Evolutionary conservation across 345 rosid genomes (phyloP).

Genomic region (Gossypium stocksii): DNA sequence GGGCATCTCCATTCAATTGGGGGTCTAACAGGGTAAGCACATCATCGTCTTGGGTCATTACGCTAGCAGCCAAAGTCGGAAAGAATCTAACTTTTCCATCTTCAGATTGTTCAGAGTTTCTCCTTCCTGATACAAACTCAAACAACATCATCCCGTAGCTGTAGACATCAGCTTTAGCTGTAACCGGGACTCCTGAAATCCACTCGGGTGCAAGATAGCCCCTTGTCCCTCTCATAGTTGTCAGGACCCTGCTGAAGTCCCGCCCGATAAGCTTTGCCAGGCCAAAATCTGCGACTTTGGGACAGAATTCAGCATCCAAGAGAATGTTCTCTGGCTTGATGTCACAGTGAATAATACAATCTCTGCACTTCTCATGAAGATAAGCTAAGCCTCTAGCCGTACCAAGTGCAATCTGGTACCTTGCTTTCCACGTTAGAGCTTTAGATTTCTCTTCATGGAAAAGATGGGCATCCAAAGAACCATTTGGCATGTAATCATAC

Average conservation of each 20-base stretch:
- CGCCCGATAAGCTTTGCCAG: slow-evolving; percentile 79
- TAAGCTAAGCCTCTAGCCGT: slow-evolving; percentile 75
- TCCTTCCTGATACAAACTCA: slow-evolving; percentile 71
- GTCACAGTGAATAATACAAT: slow-evolving; percentile 86
- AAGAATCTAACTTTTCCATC: slow-evolving; percentile 47
- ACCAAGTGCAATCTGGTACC: slow-evolving; percentile 67
- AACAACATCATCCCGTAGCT: slow-evolving; percentile 92
- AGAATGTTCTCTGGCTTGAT: slow-evolving; percentile 88
- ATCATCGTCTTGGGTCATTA: slow-evolving; percentile 42
- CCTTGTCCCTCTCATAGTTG: slow-evolving; percentile 83
- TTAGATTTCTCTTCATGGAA: slow-evolving; percentile 30
- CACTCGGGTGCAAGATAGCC: slow-evolving; percentile 92
- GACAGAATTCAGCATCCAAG: slow-evolving; percentile 52
- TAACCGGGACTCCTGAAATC: slow-evolving; percentile 80
- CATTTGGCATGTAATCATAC: slow-evolving; percentile 75
- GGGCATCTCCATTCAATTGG: slow-evolving; percentile 38
- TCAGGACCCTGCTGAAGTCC: slow-evolving; percentile 77
- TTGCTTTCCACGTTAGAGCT: slow-evolving; percentile 49
- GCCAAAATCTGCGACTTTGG: slow-evolving; percentile 87
- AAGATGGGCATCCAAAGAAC: slow-evolving; percentile 64
- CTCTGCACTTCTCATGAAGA: slow-evolving; percentile 79
- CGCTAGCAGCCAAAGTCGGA: slow-evolving; percentile 55
- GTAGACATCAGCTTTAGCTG: slow-evolving; percentile 81
- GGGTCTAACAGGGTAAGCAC: slow-evolving; percentile 49
- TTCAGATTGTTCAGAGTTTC: slow-evolving; percentile 54